Percentiles rank a stretch among this genome's conserved stretches.
Conservation (phyloP, 1,284 basidiomycete species). For the Tremellales sp. region DNA sequence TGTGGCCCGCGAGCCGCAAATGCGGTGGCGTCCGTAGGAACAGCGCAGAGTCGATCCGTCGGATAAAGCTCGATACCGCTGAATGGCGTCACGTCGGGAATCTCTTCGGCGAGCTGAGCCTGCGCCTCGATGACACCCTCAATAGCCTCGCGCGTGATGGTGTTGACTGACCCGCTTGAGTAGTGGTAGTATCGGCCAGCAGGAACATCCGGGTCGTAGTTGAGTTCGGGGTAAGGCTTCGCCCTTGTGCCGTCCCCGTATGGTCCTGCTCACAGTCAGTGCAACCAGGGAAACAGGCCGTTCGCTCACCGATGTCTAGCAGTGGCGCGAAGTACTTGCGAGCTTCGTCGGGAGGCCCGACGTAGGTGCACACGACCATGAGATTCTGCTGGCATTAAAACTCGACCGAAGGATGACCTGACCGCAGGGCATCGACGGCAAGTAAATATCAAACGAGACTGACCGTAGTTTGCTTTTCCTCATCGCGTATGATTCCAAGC, state of each 20-base stretch:
- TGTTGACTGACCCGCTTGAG: not conserved
- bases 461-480: too few relatives aligned
- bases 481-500: too few relatives aligned
- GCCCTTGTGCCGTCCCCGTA: not conserved
- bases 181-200: not conserved
- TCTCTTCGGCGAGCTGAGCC: not conserved
- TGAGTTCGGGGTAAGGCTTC: slow-evolving; percentile 1
- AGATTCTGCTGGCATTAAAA: too few relatives aligned
- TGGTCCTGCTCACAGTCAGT: slow-evolving; percentile 1
- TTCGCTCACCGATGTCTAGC: not conserved
- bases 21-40: not conserved
- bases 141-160: not conserved
- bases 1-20: not conserved
- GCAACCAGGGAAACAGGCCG: not conserved
- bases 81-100: not conserved
- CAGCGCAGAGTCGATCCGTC: not conserved
- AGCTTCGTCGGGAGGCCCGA: too few relatives aligned
- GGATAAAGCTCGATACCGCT: not conserved
- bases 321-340: not conserved
- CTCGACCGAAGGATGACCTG: too few relatives aligned
- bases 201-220: not conserved
- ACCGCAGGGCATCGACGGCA: too few relatives aligned
- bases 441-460: too few relatives aligned
- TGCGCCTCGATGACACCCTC: not conserved
- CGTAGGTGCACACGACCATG: too few relatives aligned